phyloP scores from a whole-genome alignment of 371 early-diverging fungal genomes.

The Saksenaea vasiformis region DNA sequence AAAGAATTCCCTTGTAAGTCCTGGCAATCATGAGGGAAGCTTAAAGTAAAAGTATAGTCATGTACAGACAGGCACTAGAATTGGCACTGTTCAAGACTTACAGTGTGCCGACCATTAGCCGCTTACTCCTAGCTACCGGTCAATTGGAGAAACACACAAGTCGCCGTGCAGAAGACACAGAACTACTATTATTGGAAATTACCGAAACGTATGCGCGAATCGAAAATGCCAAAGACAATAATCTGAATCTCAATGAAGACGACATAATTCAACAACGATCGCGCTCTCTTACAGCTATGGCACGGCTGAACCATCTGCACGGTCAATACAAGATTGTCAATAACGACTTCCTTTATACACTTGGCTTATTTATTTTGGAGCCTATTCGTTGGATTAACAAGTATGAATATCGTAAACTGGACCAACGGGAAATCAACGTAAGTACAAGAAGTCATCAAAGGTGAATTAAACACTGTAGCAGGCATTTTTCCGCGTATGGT shows the following conservation, averaged over 20 bases:
- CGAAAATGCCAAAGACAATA: conserved; percentile 28
- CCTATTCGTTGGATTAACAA: conserved; percentile 45
- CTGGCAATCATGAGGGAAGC: not conserved
- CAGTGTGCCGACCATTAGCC: conserved; percentile 52
- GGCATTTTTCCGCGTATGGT: conserved; percentile 48
- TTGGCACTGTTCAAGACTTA: conserved; percentile 56
- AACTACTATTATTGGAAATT: conserved; percentile 44
- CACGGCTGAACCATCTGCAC: conserved; percentile 55
- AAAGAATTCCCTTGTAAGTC: conserved; percentile 48
- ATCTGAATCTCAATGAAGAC: not conserved
- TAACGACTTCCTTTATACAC: conserved; percentile 54
- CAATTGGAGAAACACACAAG: conserved; percentile 38
- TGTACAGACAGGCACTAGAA: conserved; percentile 30
- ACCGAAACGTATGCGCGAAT: conserved; percentile 42
- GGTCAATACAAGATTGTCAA: conserved; percentile 49
- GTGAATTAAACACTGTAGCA: conserved; percentile 1
- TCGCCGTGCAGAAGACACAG: conserved; percentile 54
- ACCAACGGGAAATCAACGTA: conserved; percentile 51
- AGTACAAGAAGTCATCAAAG: not conserved
- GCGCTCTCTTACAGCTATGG: conserved; percentile 31
- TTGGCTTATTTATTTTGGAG: conserved; percentile 48
- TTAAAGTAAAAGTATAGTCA: not conserved
- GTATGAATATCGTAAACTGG: conserved; percentile 50
- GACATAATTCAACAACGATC: conserved; percentile 28
- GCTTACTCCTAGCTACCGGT: conserved; percentile 44